These are phyloP conservation scores for Salix exigua DNA, from an alignment of 345 rosid genomes.

Conservation along the genomic window DNA sequence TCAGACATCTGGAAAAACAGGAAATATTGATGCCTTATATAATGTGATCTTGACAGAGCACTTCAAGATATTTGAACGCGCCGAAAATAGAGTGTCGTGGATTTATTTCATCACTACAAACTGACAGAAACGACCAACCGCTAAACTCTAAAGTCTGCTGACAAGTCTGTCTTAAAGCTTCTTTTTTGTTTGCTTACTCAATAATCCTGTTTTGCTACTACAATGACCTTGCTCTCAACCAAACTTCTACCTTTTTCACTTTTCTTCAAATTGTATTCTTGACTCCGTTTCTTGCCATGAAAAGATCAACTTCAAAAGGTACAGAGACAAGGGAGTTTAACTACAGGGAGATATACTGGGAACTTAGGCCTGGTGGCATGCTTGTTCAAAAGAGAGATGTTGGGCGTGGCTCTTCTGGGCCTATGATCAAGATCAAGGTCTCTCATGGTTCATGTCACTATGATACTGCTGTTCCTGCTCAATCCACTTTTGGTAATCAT, in stretches of 20 bases:
- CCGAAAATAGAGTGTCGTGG: background rate
- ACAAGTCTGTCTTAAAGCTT: constrained; percentile 2
- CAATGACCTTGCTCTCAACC: constrained; percentile 18
- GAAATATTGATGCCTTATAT: background rate
- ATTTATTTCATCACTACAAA: background rate
- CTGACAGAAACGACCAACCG: constrained; percentile 2
- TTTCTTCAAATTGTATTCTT: background rate
- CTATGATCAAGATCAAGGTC: constrained; percentile 42
- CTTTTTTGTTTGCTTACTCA: constrained; percentile 26
- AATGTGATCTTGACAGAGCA: background rate
- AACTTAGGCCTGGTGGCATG: constrained; percentile 53
- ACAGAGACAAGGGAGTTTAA: constrained; percentile 9
- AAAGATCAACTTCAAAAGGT: constrained; percentile 30
- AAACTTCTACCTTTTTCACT: constrained; percentile 13
- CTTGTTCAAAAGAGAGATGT: constrained; percentile 48
- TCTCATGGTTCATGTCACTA: constrained; percentile 37
- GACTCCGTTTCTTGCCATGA: constrained; percentile 19
- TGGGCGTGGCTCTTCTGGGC: constrained; percentile 26
- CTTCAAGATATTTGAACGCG: background rate
- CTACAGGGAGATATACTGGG: constrained; percentile 41
- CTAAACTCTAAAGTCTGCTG: constrained; percentile 1
- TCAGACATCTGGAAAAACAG: background rate
- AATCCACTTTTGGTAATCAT: constrained; percentile 42
- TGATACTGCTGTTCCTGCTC: constrained; percentile 34
- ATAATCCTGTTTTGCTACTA: background rate